Evolutionary conservation across 2,329 filamentous ascomycete genomes (phyloP), one percentile per base, ranked within the genome.

Genomic region (Neonectria hederae): DNA sequence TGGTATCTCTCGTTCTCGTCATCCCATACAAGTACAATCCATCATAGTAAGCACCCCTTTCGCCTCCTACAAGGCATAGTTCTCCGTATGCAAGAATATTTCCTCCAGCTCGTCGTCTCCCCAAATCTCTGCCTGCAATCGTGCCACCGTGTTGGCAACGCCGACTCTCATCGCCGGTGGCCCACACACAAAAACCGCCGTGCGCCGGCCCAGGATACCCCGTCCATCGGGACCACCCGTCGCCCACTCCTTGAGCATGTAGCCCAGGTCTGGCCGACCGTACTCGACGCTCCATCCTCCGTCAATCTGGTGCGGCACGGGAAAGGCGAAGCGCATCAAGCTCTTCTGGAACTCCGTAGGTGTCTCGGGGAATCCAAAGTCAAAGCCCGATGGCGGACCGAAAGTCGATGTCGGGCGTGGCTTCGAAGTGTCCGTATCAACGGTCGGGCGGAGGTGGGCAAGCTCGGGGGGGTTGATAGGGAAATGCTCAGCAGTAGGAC

Each of bases 251-350:
- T 88, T 90, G 58, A 98, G 85, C 88, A 97, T 93, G 77, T 91
- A 95, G 1, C 92, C 91, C 38, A 98, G 87, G 71, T 97, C 91
- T 0, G 95, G 95, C 0, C 95, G 88, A 19, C 94, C 94, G 78
- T 97, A 97, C 79, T 97, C 94, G 14, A 96, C 93, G 68, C 88
- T 92, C 93, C 95, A 97, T 59, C 94, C 92, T 69, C 93, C 90
- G 69, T 90, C 87, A 63, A 89, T 89, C 78, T 89, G 85, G 72
- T 88, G 85, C 32, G 87, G 86, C 38, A 89, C 82, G 0, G 94
- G 87, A 76, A 97, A 97, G 1, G 94, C 94, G 75, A 96, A 97
- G 17, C 93, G 91, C 89, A 97, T 95, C 54, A 97, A 82, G 71
- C 89, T 93, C 83, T 94, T 95, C 75, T 97, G 93, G 78, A 97